These are phyloP conservation scores for Neckera pumila DNA, from an alignment of 225 moss, liverwort and hornwort genomes.

Conservation along the genomic window DNA sequence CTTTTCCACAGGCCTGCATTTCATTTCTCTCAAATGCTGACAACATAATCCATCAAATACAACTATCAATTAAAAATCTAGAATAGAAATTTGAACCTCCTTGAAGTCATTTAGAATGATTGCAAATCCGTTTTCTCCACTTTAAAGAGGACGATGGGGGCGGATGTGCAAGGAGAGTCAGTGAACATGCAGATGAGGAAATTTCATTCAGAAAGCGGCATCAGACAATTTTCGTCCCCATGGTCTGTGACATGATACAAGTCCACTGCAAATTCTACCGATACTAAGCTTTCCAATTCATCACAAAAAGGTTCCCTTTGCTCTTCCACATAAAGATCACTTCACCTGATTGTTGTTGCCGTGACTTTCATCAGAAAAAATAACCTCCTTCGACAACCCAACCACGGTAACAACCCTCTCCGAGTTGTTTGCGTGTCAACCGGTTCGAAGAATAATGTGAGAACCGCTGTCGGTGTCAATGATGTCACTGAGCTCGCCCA, in stretches of 20 bases:
- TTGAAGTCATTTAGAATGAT: background rate
- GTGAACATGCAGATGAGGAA: background rate
- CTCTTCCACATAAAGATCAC: background rate
- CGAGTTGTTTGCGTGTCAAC: background rate
- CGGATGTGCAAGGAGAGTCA: background rate
- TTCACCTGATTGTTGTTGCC: background rate
- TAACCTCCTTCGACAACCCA: background rate
- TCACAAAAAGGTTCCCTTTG: background rate
- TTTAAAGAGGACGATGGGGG: background rate
- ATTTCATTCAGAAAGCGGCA: background rate
- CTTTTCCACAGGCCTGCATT: background rate
- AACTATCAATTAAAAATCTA: no score
- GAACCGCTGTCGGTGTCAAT: slow-evolving; percentile 56
- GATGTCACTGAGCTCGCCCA: slow-evolving; percentile 66
- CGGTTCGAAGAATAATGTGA: slow-evolving; percentile 56
- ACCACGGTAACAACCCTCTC: background rate
- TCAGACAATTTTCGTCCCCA: background rate
- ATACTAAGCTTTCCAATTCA: background rate
- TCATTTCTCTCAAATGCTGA: background rate
- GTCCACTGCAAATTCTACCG: background rate
- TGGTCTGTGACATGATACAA: background rate
- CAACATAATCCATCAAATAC: background rate
- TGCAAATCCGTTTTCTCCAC: background rate
- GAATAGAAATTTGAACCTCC: background rate
- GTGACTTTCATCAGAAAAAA: background rate